Percentiles rank a stretch among this genome's conserved stretches.
Evolutionary conservation across 2,329 filamentous ascomycete genomes (phyloP).

Genomic region (Dichotomopilus funicola): DNA sequence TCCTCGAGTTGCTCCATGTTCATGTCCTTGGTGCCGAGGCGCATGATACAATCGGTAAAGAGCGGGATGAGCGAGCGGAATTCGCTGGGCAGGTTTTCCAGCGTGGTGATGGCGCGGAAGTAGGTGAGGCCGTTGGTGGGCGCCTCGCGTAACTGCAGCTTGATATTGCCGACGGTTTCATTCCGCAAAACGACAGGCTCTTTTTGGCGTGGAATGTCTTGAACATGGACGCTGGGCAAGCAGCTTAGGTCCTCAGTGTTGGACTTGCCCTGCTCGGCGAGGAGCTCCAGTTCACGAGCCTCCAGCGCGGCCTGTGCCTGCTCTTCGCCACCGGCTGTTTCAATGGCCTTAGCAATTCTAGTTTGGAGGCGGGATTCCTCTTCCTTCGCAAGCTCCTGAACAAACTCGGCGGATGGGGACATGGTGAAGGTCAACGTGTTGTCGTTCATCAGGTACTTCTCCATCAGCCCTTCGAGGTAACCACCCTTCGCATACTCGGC

Average conservation of each 20-base stretch:
- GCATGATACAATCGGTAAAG: constrained; percentile 89
- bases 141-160: constrained; percentile 84
- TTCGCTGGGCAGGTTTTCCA: constrained; percentile 76
- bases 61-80: constrained; percentile 78
- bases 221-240: constrained; percentile 79
- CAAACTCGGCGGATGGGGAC: constrained; percentile 73
- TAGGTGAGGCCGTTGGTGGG: constrained; percentile 95
- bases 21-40: constrained; percentile 79
- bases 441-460: constrained; percentile 86
- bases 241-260: constrained; percentile 80
- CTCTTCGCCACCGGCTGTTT: constrained; percentile 62
- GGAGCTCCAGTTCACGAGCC: constrained; percentile 69
- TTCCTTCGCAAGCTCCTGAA: constrained; percentile 65
- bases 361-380: constrained; percentile 66
- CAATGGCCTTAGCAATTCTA: constrained; percentile 66
- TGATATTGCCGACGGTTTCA: constrained; percentile 56
- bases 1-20: constrained; percentile 95
- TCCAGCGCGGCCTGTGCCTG: constrained; percentile 67
- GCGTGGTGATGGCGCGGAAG: constrained; percentile 78
- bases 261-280: constrained; percentile 77
- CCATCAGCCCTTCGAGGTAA: constrained; percentile 77
- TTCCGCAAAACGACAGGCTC: constrained; percentile 56
- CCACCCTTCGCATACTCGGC: constrained; percentile 63
- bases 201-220: constrained; percentile 76
- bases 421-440: constrained; percentile 90